Evolutionary conservation across 352 stramenopile species (phyloP), one percentile per base, ranked within the genome.

Genomic region (Phytophthora capsici): DNA sequence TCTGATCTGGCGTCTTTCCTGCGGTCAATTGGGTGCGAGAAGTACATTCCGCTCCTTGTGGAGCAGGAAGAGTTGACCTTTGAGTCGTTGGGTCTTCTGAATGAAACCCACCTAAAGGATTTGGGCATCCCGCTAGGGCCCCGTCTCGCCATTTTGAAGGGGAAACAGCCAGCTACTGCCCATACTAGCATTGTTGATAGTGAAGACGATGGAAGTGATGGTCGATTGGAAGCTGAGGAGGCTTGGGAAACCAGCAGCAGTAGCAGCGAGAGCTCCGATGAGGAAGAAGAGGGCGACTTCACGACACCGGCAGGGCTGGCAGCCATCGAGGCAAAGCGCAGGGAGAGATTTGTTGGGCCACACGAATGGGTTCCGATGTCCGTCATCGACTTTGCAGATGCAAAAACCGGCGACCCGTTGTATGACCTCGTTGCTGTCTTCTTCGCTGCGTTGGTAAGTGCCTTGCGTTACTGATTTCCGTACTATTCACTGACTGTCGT

Each of bases 361-460:
- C 50, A 73, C 26, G 58, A 83, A 55, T 96, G 88, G 88, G 54
- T 66, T 49, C 85, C 88, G 6, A 74, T 62, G 10, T 80, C 79
- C 8, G 82, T 97, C 55, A 94, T 97, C 58, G 89, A 97, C 56
- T 96, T 96, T 62, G 89, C 88, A 0, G 89, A 97, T 62, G 73
- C 82, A 60, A 95, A 95, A 80, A 90, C 78, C 0, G 89, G 88
- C 22, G 89, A 97, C 63, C 86, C 88, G 48, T 49, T 97, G 13
- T 97, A 92, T 61, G 89, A 97, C 49, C 72, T 97, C 20, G 77
- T 95, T 10, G 83, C 88, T 6, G 63, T 96, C 22, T 88, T 94
- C 57, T 92, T 94, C 59, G 78, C 84, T 17, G 78, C 82, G 28
- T 51, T 96, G 78, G 88, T 96, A 74, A 57, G 83, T 65, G 12